Conservation (phyloP, 75 land plant genomes). For the Adiantum capillusveneris region DNA sequence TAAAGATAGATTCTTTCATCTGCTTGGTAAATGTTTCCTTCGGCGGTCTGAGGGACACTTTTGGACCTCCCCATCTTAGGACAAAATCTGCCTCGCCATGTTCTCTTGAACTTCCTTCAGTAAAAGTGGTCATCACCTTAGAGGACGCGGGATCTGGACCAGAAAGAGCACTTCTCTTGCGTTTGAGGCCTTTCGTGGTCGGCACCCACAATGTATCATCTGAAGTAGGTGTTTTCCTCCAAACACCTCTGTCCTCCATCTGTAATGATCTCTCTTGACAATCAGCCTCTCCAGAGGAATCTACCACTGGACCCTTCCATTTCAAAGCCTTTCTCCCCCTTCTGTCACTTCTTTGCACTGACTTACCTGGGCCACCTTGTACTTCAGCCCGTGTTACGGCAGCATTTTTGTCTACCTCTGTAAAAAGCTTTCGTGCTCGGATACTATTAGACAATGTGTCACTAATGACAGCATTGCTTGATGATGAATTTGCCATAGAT, state of each 20-base stretch:
- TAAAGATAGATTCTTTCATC: too few species aligned
- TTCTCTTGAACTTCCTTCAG: too few species aligned
- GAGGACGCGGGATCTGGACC: too few species aligned
- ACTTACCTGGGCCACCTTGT: conserved; percentile 7
- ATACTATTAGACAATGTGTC: background rate
- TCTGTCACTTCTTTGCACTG: conserved; percentile 4
- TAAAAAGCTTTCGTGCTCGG: background rate
- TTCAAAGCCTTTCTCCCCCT: conserved; percentile 21
- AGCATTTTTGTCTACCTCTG: background rate
- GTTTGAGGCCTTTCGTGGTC: background rate
- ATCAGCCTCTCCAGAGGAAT: too few species aligned
- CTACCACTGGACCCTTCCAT: conserved; percentile 24
- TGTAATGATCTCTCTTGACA: too few species aligned
- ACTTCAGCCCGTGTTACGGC: too few species aligned
- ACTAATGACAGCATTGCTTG: conserved; percentile 14
- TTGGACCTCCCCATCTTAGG: too few species aligned
- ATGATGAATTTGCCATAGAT: conserved; percentile 20
- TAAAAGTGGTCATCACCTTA: too few species aligned
- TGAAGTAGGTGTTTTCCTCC: background rate
- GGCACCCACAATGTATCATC: background rate
- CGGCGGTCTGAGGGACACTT: too few species aligned
- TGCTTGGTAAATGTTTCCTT: too few species aligned
- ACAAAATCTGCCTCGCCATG: too few species aligned
- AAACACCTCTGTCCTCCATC: too few species aligned
- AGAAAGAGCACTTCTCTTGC: conserved; percentile 4